phyloP scores from a whole-genome alignment of 805 yeast genomes.

The Metschnikowia colocasiae region DNA sequence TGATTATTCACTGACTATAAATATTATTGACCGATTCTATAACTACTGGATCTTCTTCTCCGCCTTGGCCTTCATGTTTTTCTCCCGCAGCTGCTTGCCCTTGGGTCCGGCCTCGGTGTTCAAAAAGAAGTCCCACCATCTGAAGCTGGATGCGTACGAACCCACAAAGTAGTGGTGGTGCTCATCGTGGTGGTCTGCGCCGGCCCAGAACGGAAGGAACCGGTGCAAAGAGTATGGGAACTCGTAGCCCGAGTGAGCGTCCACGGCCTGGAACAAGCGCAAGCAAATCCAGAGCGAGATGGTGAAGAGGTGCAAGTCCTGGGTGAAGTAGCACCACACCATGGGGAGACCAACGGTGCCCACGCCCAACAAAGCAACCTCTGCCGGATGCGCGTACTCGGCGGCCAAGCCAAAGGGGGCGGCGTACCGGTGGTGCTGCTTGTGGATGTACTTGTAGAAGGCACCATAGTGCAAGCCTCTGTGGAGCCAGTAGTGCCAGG shows the following conservation, averaged over 20 bases:
- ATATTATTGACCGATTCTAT: no score
- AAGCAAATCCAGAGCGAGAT: constrained; percentile 50
- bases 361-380: constrained; percentile 53
- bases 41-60: constrained; percentile 33
- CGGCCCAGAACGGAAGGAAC: constrained; percentile 62
- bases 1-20: no score
- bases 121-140: constrained; percentile 90
- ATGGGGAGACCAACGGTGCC: constrained; percentile 63
- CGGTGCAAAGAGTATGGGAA: constrained; percentile 59
- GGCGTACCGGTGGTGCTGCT: constrained; percentile 58
- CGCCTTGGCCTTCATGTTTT: constrained; percentile 53
- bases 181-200: constrained; percentile 59
- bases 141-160: constrained; percentile 89
- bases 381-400: constrained; percentile 59
- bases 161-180: constrained; percentile 76
- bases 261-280: constrained; percentile 57
- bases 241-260: constrained; percentile 59
- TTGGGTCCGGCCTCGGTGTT: constrained; percentile 89
- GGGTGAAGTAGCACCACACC: constrained; percentile 46
- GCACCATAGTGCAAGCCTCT: constrained; percentile 53
- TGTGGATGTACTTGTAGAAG: constrained; percentile 55
- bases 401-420: constrained; percentile 63
- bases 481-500: constrained; percentile 62
- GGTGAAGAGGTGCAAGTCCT: constrained; percentile 49
- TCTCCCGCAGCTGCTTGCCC: constrained; percentile 73